A percentile compares a stretch with the other conserved stretches of the same genome.
phyloP scores from a whole-genome alignment of 2,329 filamentous ascomycete species.

The Cytospora mali region DNA sequence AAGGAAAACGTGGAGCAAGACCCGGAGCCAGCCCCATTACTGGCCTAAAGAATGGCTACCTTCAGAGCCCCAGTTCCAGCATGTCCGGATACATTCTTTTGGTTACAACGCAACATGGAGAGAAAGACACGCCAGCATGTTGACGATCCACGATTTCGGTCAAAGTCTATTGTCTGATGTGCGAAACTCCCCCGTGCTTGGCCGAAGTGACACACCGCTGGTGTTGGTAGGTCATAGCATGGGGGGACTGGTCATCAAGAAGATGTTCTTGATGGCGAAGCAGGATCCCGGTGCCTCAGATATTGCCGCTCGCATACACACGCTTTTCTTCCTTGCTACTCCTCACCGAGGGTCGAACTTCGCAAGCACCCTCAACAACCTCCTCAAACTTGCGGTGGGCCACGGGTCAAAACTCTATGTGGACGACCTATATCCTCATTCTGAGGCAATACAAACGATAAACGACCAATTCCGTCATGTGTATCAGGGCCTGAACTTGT shows the following conservation, averaged over 20 bases:
- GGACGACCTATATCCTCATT: slow-evolving; percentile 31
- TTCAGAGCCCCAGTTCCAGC: slow-evolving; percentile 34
- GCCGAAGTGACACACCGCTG: slow-evolving; percentile 31
- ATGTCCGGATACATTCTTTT: slow-evolving; percentile 37
- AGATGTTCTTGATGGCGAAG: slow-evolving; percentile 35
- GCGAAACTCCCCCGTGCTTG: slow-evolving; percentile 31
- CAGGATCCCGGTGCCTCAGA: slow-evolving; percentile 26
- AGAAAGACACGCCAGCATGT: no score
- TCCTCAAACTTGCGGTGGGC: slow-evolving; percentile 30
- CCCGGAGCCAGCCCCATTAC: slow-evolving; percentile 31
- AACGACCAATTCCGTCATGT: slow-evolving; percentile 35
- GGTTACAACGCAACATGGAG: no score
- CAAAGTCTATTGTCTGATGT: slow-evolving; percentile 37
- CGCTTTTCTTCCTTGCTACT: slow-evolving; percentile 38
- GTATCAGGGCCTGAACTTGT: slow-evolving; percentile 30
- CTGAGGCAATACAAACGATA: slow-evolving; percentile 31
- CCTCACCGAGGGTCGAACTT: slow-evolving; percentile 38
- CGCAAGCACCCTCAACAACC: slow-evolving; percentile 33
- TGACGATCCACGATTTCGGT: slow-evolving; percentile 40
- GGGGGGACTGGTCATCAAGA: slow-evolving; percentile 41
- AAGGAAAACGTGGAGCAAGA: slow-evolving; percentile 43
- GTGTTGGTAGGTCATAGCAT: slow-evolving; percentile 41
- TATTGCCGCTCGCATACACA: slow-evolving; percentile 31
- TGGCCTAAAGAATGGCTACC: slow-evolving; percentile 45
- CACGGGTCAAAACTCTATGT: slow-evolving; percentile 32